Base-by-base conservation (phyloP, 164 flowering plant genomes). In the Magnolia sinica region DNA sequence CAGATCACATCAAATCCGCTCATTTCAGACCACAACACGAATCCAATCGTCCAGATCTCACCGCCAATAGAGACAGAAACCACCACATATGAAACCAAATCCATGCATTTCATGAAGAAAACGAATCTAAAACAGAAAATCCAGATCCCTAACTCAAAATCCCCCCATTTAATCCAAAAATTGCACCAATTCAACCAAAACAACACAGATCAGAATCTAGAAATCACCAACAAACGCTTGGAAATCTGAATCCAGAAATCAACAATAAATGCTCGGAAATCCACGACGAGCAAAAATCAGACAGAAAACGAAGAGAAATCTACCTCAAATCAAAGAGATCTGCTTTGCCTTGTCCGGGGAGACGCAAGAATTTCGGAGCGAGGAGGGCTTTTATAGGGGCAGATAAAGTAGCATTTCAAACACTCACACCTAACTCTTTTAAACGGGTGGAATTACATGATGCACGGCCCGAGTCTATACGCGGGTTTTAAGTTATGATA, bases 351-450 rank as follows among this genome's bases (percentile, higher is more conserved):
- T 61, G 7, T 63, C 31, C 77, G 6, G 64, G 11, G 64, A 55
- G 50, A 77, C 51, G 71, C 65, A 64, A 13, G 75, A 64, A 64
- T 27, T 70, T 49, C 74, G 73, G 80, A 71, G 23, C 20, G 73
- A 74, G 45, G 67, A 31, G 49, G 22, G 68, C 7, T 16, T 69
- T 49, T 59, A 74, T 69, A 61, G 76, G 13, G 4, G 69, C n/a
- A 69, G 68, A 49, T 23, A 14, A 52, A 64, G 65, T 31, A 65
- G 45, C 6, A 37, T 37, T 29, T 55, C 24, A 20, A 64, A 27
- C 13, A 2, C 8, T 22, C 29, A 73, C 51, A 73, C 51, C 72
- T 74, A 70, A 16, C 76, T 51, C 23, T 29, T 1, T 23, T 55
- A 3, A 16, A 11, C 61, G 18, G 19, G 13, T 37, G 45, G 45